Conservation (phyloP, 768 basidiomycete species). For the Favolaschia claudopus region DNA sequence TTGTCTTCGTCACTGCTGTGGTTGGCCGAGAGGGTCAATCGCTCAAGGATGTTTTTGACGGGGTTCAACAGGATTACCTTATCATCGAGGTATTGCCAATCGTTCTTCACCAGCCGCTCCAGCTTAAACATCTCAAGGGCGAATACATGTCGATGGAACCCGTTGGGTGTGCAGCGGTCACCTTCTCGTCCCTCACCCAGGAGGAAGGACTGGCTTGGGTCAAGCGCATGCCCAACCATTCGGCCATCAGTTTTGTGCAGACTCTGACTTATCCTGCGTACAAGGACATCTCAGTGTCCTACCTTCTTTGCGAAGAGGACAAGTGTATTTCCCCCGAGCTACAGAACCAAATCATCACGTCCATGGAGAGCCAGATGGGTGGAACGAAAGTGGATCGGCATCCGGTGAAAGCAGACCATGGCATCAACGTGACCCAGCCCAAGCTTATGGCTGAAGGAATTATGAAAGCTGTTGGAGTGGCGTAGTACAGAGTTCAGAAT, state of each 20-base stretch:
- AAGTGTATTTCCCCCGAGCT: not conserved
- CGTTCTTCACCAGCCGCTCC: not conserved
- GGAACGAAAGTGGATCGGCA: not conserved
- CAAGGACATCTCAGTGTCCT: constrained; percentile 9
- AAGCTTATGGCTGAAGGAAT: too few relatives aligned
- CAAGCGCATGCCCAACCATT: not conserved
- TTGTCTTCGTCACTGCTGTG: not conserved
- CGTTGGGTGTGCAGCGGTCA: not conserved
- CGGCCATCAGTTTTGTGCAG: too few relatives aligned
- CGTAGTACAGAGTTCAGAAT: too few relatives aligned
- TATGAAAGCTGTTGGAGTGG: too few relatives aligned
- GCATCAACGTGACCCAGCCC: too few relatives aligned
- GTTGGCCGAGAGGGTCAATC: not conserved
- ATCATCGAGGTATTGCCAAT: not conserved
- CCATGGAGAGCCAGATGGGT: constrained; percentile 7
- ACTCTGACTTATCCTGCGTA: constrained; percentile 1
- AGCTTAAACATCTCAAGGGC: not conserved
- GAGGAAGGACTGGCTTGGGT: not conserved
- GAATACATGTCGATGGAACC: not conserved
- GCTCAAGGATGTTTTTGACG: not conserved
- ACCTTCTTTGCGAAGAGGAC: constrained; percentile 1
- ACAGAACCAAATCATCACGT: constrained; percentile 5
- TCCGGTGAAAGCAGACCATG: not conserved
- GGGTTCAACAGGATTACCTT: not conserved
- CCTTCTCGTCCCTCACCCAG: not conserved